Evolutionary conservation across 208 protist species (phyloP), one percentile per base, ranked within the genome.

Genomic region (Trypanosoma lewisi): DNA sequence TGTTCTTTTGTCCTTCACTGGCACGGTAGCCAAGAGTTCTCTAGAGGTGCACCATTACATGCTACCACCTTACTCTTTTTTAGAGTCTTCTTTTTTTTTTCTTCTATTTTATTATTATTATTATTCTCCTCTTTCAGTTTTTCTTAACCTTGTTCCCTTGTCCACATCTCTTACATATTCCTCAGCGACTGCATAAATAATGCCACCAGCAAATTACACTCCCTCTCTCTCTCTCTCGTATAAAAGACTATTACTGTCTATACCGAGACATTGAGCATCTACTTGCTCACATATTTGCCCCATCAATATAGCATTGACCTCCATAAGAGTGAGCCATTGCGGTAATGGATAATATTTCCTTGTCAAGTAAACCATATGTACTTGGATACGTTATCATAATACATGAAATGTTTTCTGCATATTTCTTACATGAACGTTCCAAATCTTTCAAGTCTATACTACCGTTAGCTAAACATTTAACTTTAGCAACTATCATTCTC

Each of bases 321-420:
- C 97, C 97, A 68, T 87, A 44, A 16, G 89, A 69, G 80, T 98
- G 96, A 12, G 98, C 73, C 52, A 97, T 67, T 5, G 80, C 56
- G 31, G 85, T 96, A 12, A 92, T 85, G 48, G 94, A 85, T 3
- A 79, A 70, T 52, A 99, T 97, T 55, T 87, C 82, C 52, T 94
- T 83, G 65, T 99, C 98, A 75, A 98, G 99, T 16, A 99, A 88
- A 53, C 98, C 98, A 72, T 98, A 96, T n/a, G 97, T 99, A 45
- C 94, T 98, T 27, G 98, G 98, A 81, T 99, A 99, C 9, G 98
- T 99, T 37, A 99, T 89, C 98, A 99, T 99, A 30, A 99, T 70
- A 23, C 89, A 93, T 12, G 95, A 83, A 2, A 99, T 66, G 4
- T 98, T 82, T 54, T 94, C 89, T 51, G 70, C 75, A 75, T 99